These are phyloP conservation scores for Boletus speciosus DNA, from an alignment of 768 basidiomycete genomes.

Conservation along the genomic window DNA sequence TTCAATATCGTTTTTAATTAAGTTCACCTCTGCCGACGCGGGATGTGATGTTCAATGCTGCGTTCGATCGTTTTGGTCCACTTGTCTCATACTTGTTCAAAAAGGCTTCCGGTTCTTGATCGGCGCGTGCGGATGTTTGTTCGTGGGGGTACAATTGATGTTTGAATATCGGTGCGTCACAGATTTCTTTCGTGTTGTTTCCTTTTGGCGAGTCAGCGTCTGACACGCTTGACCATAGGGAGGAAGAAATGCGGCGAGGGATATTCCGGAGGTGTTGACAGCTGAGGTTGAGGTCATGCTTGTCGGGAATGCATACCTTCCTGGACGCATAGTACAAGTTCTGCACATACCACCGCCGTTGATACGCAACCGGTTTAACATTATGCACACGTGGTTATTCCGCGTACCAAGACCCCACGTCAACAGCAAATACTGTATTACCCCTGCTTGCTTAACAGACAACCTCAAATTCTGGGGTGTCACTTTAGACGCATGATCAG, in stretches of 20 bases:
- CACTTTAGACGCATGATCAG: not conserved
- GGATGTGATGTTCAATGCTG: not conserved
- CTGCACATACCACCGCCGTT: not conserved
- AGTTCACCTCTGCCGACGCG: not conserved
- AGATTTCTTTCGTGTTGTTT: not conserved
- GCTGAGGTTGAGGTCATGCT: too few relatives aligned
- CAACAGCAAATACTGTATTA: too few relatives aligned
- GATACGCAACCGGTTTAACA: not conserved
- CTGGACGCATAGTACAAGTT: not conserved
- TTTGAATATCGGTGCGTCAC: conserved; percentile 83
- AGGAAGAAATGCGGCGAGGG: conserved; percentile 68
- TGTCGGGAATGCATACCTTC: not conserved
- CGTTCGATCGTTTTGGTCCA: not conserved
- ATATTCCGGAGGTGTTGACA: conserved; percentile 49
- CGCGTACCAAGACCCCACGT: not conserved
- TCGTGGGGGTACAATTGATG: conserved; percentile 87
- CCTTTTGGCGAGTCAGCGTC: not conserved
- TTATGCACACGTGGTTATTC: not conserved
- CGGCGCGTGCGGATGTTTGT: conserved; percentile 59
- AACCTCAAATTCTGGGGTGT: not conserved
- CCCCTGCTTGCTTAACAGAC: not conserved
- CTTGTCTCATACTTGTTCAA: not conserved
- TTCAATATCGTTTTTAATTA: not conserved
- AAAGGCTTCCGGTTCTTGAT: conserved; percentile 66
- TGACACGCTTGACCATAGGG: conserved; percentile 38